These are phyloP conservation scores for Shiraia sp. DNA, from an alignment of 2,329 filamentous ascomycete species.

Conservation along the genomic window DNA sequence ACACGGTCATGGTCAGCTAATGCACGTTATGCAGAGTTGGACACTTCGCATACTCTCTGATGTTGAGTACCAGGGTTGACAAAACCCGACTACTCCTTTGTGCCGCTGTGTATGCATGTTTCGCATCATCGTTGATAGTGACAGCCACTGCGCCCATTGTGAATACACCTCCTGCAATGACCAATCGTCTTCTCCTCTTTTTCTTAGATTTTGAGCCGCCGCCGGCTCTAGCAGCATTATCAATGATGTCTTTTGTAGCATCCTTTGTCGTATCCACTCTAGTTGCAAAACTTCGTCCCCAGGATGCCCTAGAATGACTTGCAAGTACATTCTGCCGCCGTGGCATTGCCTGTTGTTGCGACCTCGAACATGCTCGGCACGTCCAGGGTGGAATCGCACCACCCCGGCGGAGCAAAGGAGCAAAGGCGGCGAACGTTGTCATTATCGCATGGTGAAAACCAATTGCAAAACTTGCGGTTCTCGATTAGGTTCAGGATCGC, in stretches of 20 bases:
- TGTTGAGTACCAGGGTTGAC: constrained; percentile 73
- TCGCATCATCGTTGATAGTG: constrained; percentile 67
- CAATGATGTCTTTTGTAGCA: constrained; percentile 7
- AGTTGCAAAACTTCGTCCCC: constrained; percentile 16
- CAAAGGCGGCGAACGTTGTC: constrained; percentile 29
- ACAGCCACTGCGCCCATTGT: constrained; percentile 49
- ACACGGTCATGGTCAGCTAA: constrained; percentile 14
- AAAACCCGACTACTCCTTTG: constrained; percentile 81
- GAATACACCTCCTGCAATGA: constrained; percentile 30
- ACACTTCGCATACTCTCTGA: constrained; percentile 73
- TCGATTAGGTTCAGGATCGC: background rate
- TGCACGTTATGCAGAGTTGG: background rate
- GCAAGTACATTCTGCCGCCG: constrained; percentile 16
- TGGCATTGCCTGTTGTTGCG: constrained; percentile 22
- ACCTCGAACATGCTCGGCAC: constrained; percentile 39
- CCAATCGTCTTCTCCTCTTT: constrained; percentile 32
- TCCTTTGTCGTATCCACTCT: constrained; percentile 4
- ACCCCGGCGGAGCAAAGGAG: constrained; percentile 30
- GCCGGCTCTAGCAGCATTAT: constrained; percentile 1
- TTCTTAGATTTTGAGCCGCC: constrained; percentile 8
- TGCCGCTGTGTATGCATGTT: constrained; percentile 73
- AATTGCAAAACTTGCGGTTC: background rate
- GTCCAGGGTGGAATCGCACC: constrained; percentile 32
- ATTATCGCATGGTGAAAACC: constrained; percentile 32
- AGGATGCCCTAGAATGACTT: background rate